Evolutionary conservation across 441 rosid genomes (phyloP), one percentile per base, ranked within the genome.

Genomic region (Populus trichocarpa): DNA sequence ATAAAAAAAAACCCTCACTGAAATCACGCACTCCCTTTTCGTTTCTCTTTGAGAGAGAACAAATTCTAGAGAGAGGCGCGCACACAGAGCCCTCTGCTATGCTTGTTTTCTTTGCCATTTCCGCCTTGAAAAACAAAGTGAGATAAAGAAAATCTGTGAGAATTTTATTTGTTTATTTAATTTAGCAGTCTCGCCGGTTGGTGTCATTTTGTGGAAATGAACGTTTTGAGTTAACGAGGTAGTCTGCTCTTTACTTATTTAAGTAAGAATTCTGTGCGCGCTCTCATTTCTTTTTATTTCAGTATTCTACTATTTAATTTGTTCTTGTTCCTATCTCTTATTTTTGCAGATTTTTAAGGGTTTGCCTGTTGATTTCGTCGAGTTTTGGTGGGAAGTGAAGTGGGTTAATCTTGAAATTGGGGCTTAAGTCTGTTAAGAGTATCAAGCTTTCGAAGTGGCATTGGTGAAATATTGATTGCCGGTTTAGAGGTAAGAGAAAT

Each of bases 91-190:
- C 46, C 66, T n/a, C 26, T 46, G 23, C 57, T 66, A 11, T n/a
- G 14, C 11, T 65, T 70, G 26, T 66, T 65, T 40, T 23, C 82
- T 79, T 80, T 73, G 84, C 70, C 83, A 81, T 86, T 82, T 81
- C 88, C 87, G 89, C 83, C 89, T 78, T 28, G 64, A 18, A 40
- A 28, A 78, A 22, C 70, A 9, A 25, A 38, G 50, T 30, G 32
- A 30, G 32, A 30, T 67, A 30, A 76, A 57, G 61, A 42, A 42
- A 42, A 18, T 16, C 61, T 2, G 61, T 53, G 61, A 53, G 20
- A 53, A 75, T 75, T 75, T 10, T 32, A 23, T 23, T 13, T 66
- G 11, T 32, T 69, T 38, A n/a, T 20, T 36, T 3, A 9, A 11
- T 5, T 3, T 14, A 16, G 42, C 14, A 32, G 25, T 32, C 59